Conservation (phyloP, 139 green algal genomes). For the Auxenochlorella protothecoides region DNA sequence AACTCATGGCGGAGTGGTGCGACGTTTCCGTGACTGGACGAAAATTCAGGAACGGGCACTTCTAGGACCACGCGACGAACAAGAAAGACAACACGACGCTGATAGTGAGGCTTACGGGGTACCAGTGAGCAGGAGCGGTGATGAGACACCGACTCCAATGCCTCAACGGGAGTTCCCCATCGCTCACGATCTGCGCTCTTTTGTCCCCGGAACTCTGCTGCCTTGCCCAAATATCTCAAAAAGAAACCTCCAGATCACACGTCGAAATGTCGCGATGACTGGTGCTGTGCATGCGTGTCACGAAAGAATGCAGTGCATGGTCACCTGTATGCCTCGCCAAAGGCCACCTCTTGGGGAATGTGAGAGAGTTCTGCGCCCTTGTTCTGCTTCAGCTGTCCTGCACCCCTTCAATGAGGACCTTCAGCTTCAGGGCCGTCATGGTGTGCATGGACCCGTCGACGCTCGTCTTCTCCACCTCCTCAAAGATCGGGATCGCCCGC, state of each 20-base stretch:
- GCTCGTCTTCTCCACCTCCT: slow-evolving; percentile 28
- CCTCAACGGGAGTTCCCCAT: neutral
- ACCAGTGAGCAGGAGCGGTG: neutral
- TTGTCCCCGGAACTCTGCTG: no score
- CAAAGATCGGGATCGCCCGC: slow-evolving; percentile 10
- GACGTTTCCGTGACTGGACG: neutral
- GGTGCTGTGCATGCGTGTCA: neutral
- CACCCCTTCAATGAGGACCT: slow-evolving; percentile 1
- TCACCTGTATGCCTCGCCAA: neutral
- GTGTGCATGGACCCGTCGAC: slow-evolving; percentile 20
- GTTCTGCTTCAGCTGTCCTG: no score
- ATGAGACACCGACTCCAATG: neutral
- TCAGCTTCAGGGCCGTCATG: slow-evolving; percentile 26
- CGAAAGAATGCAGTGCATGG: neutral
- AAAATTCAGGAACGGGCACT: neutral
- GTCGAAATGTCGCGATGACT: no score
- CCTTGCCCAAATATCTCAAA: no score
- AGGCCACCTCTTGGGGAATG: no score
- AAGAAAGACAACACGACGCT: neutral
- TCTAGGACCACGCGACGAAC: no score
- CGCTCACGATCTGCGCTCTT: no score
- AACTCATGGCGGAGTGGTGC: neutral
- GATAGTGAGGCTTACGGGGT: neutral
- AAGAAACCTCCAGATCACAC: no score
- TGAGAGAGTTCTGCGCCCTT: no score